A percentile compares a stretch with the other conserved stretches of the same genome.
phyloP scores from a whole-genome alignment of 1,284 basidiomycete genomes.

The Fomes fomentarius region DNA sequence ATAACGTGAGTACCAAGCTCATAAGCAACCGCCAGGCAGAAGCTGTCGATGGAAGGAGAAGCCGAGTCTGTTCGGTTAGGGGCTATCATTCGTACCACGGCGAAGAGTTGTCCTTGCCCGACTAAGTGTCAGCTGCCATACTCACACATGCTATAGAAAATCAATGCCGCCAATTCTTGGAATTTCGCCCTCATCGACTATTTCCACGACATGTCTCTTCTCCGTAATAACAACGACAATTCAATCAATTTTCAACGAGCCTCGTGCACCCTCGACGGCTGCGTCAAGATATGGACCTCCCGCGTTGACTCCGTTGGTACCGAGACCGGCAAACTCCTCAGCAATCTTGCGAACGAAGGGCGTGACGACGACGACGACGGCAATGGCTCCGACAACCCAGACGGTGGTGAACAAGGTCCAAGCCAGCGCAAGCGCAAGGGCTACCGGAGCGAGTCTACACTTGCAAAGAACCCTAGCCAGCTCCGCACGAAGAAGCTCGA shows the following conservation, averaged over 20 bases:
- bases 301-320: constrained; percentile 97
- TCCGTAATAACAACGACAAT: constrained; percentile 89
- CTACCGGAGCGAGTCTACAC: constrained; percentile 75
- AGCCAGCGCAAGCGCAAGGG: constrained; percentile 61
- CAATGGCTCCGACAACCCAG: constrained; percentile 62
- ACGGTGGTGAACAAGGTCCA: constrained; percentile 55
- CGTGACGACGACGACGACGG: constrained; percentile 61
- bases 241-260: constrained; percentile 99
- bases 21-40: too few species aligned
- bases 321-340: constrained; percentile 95
- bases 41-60: too few species aligned
- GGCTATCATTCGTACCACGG: too few species aligned
- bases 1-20: constrained; percentile 72
- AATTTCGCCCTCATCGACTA: constrained; percentile 98
- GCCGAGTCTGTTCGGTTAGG: too few species aligned
- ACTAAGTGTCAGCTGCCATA: constrained; percentile 5
- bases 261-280: constrained; percentile 96
- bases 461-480: constrained; percentile 83
- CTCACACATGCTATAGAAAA: constrained; percentile 73
- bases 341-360: constrained; percentile 84
- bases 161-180: constrained; percentile 98
- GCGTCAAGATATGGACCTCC: constrained; percentile 99
- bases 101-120: too few species aligned
- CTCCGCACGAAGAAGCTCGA: constrained; percentile 93
- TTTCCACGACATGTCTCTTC: constrained; percentile 98